phyloP scores from a whole-genome alignment of 805 yeast species.

The Jamesozyma piceae region DNA sequence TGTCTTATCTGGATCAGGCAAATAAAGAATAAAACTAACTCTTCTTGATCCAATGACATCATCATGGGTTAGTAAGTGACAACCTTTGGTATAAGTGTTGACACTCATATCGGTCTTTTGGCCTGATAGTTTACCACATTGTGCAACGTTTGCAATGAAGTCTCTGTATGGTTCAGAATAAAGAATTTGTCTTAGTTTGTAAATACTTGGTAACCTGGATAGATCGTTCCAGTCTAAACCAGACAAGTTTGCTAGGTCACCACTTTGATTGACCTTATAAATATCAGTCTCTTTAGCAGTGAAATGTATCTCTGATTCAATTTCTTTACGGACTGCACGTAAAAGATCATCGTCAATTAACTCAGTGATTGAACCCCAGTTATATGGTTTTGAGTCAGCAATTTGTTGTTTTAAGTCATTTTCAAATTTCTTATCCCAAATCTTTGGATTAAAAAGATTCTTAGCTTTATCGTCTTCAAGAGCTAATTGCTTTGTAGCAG shows the following conservation, averaged over 20 bases:
- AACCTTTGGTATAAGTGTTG: conserved; percentile 84
- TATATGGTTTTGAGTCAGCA: conserved; percentile 60
- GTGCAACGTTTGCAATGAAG: conserved; percentile 64
- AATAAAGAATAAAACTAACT: conserved; percentile 81
- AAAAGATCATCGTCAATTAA: conserved; percentile 70
- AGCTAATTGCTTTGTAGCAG: conserved; percentile 11
- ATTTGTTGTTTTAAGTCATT: conserved; percentile 37
- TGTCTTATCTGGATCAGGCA: conserved; percentile 81
- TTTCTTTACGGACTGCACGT: conserved; percentile 75
- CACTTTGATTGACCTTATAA: conserved; percentile 84
- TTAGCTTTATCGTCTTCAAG: conserved; percentile 29
- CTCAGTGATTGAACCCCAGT: conserved; percentile 77
- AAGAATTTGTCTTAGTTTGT: conserved; percentile 73
- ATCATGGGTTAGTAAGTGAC: conserved; percentile 91
- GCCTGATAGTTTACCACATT: conserved; percentile 87
- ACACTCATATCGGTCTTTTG: conserved; percentile 83
- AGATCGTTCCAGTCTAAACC: conserved; percentile 74
- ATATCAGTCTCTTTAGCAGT: conserved; percentile 95
- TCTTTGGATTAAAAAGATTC: conserved; percentile 37
- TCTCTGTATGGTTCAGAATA: conserved; percentile 82
- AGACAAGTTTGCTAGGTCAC: conserved; percentile 82
- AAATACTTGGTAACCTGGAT: conserved; percentile 62
- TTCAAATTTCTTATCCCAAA: conserved; percentile 39
- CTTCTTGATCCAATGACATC: conserved; percentile 95
- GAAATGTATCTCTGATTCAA: conserved; percentile 73